These are phyloP conservation scores for Mucor racemosus DNA, from an alignment of 371 early-diverging fungal genomes.

Conservation along the genomic window DNA sequence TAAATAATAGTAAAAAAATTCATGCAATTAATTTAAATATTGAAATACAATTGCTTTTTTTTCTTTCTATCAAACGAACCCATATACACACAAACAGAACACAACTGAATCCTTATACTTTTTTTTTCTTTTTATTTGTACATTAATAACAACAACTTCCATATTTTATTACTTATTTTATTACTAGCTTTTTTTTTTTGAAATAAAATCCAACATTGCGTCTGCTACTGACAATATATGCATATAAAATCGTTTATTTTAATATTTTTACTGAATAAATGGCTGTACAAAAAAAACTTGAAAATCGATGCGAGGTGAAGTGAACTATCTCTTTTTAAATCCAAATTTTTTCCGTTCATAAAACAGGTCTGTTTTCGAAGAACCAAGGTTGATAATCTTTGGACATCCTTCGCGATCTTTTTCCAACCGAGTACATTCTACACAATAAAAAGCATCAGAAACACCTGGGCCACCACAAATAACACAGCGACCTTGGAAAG, in stretches of 20 bases:
- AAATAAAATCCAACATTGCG: constrained; percentile 4
- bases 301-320: neutral
- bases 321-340: constrained; percentile 63
- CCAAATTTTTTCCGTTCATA: constrained; percentile 96
- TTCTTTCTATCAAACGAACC: neutral
- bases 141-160: constrained; percentile 1
- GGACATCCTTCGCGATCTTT: constrained; percentile 98
- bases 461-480: constrained; percentile 92
- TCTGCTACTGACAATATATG: neutral
- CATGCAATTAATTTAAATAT: neutral
- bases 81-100: neutral
- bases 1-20: constrained; percentile 7
- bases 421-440: constrained; percentile 88
- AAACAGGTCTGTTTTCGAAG: constrained; percentile 85
- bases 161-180: constrained; percentile 4
- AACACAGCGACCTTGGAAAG: constrained; percentile 90
- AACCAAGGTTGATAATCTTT: constrained; percentile 90
- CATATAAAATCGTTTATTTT: neutral
- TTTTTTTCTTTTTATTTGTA: constrained; percentile 16
- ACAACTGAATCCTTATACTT: neutral
- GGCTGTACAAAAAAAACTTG: neutral
- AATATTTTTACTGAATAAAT: neutral
- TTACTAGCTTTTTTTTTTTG: neutral
- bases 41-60: too few species aligned
- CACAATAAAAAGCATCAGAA: constrained; percentile 97